Percentiles rank a stretch among this genome's conserved stretches.
These are phyloP conservation scores for Pleurotus eryngii DNA, from an alignment of 768 basidiomycete species.

Conservation along the genomic window DNA sequence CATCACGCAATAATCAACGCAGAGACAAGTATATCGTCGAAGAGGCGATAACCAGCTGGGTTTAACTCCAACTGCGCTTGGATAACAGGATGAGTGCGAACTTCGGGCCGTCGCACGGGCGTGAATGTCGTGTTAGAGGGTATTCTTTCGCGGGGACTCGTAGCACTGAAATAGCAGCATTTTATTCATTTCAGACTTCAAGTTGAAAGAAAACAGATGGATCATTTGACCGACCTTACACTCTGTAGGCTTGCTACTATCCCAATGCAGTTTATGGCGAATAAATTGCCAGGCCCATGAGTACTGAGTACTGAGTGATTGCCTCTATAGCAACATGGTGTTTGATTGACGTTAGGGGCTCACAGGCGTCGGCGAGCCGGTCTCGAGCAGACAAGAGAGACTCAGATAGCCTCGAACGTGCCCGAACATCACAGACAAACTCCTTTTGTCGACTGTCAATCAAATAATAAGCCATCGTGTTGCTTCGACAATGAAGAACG, in stretches of 20 bases:
- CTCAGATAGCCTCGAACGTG: not conserved
- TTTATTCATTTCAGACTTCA: too few species aligned
- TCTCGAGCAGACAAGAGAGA: not conserved
- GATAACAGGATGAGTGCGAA: slow-evolving; percentile 4
- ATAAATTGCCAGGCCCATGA: slow-evolving; percentile 1
- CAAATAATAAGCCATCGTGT: not conserved
- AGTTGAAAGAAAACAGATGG: not conserved
- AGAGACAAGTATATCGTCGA: slow-evolving; percentile 32
- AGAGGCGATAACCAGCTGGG: slow-evolving; percentile 21
- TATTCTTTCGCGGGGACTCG: not conserved
- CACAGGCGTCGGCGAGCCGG: not conserved
- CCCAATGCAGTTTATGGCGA: not conserved
- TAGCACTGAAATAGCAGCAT: slow-evolving; percentile 4
- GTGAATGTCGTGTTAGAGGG: slow-evolving; percentile 11
- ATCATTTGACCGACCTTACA: not conserved
- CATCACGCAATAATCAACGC: slow-evolving; percentile 28
- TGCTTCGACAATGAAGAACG: not conserved
- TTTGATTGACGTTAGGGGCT: not conserved
- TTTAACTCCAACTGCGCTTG: slow-evolving; percentile 19
- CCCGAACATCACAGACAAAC: not conserved
- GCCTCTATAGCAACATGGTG: too few species aligned
- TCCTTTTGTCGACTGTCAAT: not conserved
- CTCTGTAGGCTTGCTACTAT: not conserved
- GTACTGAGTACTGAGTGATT: not conserved
- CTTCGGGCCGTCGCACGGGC: slow-evolving; percentile 2